Conservation (phyloP, 2,329 filamentous ascomycete genomes). For the Lachnum nothofagi region DNA sequence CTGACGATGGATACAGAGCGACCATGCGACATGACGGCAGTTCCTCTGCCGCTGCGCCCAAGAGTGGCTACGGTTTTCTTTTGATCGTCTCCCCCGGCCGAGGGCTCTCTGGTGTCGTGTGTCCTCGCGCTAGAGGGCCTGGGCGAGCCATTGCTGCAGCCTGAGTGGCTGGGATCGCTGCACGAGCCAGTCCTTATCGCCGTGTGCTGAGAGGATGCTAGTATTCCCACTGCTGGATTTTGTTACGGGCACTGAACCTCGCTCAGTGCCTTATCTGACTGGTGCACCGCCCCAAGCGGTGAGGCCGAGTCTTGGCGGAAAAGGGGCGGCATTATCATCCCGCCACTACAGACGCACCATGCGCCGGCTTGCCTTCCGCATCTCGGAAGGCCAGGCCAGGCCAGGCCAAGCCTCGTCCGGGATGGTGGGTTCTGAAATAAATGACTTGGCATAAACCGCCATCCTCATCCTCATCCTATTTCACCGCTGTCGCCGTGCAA, state of each 20-base stretch:
- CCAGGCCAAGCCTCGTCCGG: too few species aligned
- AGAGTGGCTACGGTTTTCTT: too few species aligned
- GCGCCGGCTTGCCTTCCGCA: background rate
- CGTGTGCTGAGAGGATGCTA: slow-evolving; percentile 11
- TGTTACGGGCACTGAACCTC: slow-evolving; percentile 4
- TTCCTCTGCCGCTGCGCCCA: too few species aligned
- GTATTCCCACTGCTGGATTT: slow-evolving; percentile 3
- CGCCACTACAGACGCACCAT: background rate
- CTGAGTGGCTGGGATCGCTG: slow-evolving; percentile 1
- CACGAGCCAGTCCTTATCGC: slow-evolving; percentile 18
- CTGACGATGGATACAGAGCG: too few species aligned
- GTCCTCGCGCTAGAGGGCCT: slow-evolving; percentile 5
- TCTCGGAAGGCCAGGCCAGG: background rate
- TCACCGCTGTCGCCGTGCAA: too few species aligned
- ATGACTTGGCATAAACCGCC: too few species aligned
- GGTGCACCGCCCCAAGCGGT: background rate
- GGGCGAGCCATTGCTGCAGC: too few species aligned
- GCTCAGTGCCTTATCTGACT: background rate
- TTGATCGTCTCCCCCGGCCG: too few species aligned
- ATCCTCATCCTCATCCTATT: too few species aligned
- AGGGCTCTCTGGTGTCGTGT: too few species aligned
- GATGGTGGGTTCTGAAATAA: background rate
- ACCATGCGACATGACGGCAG: too few species aligned
- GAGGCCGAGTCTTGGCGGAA: background rate
- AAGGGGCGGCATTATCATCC: background rate